phyloP scores from a whole-genome alignment of 2,329 filamentous ascomycete species.

The Fonsecaea monophora region DNA sequence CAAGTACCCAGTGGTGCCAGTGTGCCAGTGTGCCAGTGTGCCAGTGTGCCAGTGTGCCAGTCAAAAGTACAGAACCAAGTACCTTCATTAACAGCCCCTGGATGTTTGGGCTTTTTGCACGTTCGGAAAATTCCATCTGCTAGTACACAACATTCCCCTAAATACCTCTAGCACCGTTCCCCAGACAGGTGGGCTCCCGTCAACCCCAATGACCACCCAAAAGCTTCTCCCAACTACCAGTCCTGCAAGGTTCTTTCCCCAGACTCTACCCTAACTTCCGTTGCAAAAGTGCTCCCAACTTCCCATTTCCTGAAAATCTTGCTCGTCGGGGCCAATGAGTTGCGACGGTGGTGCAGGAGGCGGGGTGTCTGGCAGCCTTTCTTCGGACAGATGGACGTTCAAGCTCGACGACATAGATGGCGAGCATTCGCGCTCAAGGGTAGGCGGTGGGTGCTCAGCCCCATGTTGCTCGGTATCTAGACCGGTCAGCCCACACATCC shows the following conservation, averaged over 20 bases:
- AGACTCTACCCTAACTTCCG: neutral
- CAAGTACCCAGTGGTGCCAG: neutral
- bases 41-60: too few relatives aligned
- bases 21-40: too few relatives aligned
- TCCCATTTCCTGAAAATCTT: slow-evolving; percentile 22
- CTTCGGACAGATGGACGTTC: slow-evolving; percentile 17
- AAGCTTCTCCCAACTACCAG: neutral
- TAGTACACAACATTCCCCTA: neutral
- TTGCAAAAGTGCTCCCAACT: neutral
- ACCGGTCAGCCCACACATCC: slow-evolving; percentile 3
- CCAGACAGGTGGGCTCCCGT: neutral
- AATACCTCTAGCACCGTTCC: neutral
- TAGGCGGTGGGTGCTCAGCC: neutral
- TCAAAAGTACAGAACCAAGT: too few relatives aligned
- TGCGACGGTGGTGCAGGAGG: slow-evolving; percentile 18
- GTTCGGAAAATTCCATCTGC: neutral
- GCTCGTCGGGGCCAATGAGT: slow-evolving; percentile 2
- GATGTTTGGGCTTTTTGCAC: neutral
- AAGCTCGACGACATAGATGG: slow-evolving; percentile 15
- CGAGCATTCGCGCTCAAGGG: neutral
- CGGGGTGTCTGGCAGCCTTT: neutral
- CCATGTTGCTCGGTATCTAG: slow-evolving; percentile 1
- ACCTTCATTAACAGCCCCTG: neutral
- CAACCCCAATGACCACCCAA: neutral
- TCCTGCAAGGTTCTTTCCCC: neutral